Evolutionary conservation across 176 grass and related monocot genomes (phyloP).

Genomic region (Carex parvula): DNA sequence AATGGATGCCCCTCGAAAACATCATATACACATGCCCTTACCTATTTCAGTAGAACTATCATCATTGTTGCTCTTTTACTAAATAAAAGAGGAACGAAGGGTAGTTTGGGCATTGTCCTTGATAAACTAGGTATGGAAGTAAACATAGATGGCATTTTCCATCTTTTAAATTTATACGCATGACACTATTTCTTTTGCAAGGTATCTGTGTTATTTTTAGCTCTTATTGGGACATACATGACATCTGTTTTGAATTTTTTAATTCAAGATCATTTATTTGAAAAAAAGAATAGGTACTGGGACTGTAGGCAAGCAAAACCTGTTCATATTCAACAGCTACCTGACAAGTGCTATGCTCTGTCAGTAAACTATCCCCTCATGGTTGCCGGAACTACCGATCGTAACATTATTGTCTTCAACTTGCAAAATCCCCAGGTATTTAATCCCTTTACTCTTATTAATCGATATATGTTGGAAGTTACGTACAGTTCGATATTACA

Average conservation of each 20-base stretch:
- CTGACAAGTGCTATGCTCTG: conserved; percentile 67
- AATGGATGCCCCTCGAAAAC: background rate
- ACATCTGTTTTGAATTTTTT: background rate
- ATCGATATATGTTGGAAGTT: background rate
- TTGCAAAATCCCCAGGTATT: conserved; percentile 74
- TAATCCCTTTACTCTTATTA: background rate
- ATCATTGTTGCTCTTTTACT: background rate
- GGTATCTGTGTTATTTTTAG: background rate
- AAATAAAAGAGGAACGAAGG: background rate
- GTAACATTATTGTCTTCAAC: conserved; percentile 64
- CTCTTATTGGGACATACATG: background rate
- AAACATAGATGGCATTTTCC: background rate
- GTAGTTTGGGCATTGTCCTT: background rate
- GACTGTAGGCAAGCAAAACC: conserved; percentile 69
- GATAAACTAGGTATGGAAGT: background rate
- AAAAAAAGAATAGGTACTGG: conserved; percentile 53
- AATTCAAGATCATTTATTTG: background rate
- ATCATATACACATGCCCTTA: background rate
- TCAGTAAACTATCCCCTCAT: conserved; percentile 83
- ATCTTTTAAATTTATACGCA: background rate
- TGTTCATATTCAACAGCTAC: conserved; percentile 77
- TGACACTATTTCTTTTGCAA: background rate
- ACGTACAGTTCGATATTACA: background rate
- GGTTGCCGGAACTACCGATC: conserved; percentile 76
- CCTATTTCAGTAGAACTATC: background rate